These are phyloP conservation scores for Leersia perrieri DNA, from an alignment of 176 grass and related monocot species.

Conservation along the genomic window DNA sequence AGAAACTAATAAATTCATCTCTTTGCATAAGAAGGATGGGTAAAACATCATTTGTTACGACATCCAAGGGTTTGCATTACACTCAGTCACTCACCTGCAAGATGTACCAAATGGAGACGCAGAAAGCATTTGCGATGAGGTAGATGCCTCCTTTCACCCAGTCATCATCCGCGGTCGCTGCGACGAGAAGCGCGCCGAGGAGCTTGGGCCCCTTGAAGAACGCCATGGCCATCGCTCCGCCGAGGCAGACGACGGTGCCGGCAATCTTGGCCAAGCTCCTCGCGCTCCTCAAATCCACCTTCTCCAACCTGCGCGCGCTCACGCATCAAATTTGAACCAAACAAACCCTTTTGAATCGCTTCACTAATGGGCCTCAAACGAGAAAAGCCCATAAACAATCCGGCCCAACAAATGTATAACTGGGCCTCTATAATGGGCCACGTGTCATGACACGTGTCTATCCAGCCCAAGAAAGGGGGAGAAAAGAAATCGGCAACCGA, in stretches of 20 bases:
- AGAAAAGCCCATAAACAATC: background rate
- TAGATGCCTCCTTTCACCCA: conserved; percentile 55
- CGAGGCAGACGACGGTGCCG: conserved; percentile 57
- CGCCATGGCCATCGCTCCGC: conserved; percentile 57
- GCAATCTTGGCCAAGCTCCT: conserved; percentile 55
- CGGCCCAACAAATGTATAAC: background rate
- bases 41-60: background rate
- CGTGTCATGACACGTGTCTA: background rate
- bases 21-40: no score
- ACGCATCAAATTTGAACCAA: background rate
- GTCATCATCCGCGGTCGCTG: background rate
- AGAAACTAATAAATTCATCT: background rate
- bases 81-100: conserved; percentile 56
- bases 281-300: conserved; percentile 31
- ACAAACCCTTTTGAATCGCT: background rate
- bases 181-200: background rate
- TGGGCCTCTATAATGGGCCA: background rate
- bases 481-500: background rate
- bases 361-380: background rate
- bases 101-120: conserved; percentile 64
- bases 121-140: conserved; percentile 40
- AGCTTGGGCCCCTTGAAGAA: conserved; percentile 63
- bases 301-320: conserved; percentile 50
- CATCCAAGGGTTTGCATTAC: background rate
- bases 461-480: background rate